Percentiles rank a stretch among this genome's conserved stretches.
These are phyloP conservation scores for Porogramme epimiltina DNA, from an alignment of 1,284 basidiomycete genomes.

Conservation along the genomic window DNA sequence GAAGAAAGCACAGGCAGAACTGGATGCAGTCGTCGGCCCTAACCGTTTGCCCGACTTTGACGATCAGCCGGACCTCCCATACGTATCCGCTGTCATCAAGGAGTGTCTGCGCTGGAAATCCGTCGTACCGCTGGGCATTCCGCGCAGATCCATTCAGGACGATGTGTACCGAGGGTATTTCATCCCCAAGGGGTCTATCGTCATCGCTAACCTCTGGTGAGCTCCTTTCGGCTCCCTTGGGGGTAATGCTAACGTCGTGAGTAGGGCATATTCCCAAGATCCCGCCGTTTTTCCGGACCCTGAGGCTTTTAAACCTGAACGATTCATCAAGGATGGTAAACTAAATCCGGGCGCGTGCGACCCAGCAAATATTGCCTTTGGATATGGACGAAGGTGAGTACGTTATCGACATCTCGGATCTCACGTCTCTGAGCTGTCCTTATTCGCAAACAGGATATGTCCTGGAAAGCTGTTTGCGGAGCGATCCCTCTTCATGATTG, in stretches of 20 bases:
- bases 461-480: too few relatives aligned
- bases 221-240: too few relatives aligned
- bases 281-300: constrained; percentile 30
- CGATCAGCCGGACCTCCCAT: constrained; percentile 29
- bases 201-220: too few relatives aligned
- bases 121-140: constrained; percentile 1
- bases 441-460: constrained; percentile 19
- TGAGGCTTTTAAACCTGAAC: constrained; percentile 37
- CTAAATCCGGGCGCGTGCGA: constrained; percentile 31
- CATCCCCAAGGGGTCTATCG: too few relatives aligned
- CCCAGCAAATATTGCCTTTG: constrained; percentile 33
- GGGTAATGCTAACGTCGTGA: constrained; percentile 8
- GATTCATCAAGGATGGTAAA: constrained; percentile 37
- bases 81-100: constrained; percentile 31
- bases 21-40: too few relatives aligned
- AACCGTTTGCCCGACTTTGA: constrained; percentile 30
- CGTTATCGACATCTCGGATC: too few relatives aligned
- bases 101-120: constrained; percentile 33
- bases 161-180: too few relatives aligned
- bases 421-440: too few relatives aligned
- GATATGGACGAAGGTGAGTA: constrained; percentile 27
- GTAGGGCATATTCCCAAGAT: too few relatives aligned
- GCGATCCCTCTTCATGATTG: constrained; percentile 15
- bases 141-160: too few relatives aligned
- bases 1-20: too few relatives aligned